These are phyloP conservation scores for Keqinozyma sinolaborantium DNA, from an alignment of 1,139 yeast species.

Conservation along the genomic window DNA sequence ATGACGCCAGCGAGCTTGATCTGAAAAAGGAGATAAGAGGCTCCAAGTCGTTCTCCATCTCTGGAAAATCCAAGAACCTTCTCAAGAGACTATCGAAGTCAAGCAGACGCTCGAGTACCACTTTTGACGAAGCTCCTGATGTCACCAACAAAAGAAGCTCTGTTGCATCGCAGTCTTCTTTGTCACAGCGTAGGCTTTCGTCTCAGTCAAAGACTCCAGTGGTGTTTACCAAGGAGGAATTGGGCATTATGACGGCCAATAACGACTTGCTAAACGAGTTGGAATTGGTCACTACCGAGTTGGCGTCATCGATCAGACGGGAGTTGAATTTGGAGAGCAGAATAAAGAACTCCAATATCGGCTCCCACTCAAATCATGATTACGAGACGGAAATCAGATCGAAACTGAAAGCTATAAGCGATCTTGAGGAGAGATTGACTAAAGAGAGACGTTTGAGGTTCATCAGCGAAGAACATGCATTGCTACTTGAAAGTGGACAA, in stretches of 20 bases:
- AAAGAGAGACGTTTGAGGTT: conserved; percentile 64
- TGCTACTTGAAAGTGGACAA: conserved; percentile 52
- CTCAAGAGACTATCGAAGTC: conserved; percentile 34
- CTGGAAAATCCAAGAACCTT: conserved; percentile 26
- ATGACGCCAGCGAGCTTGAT: conserved; percentile 6
- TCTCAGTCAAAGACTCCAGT: conserved; percentile 9
- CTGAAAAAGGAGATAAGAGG: conserved; percentile 12
- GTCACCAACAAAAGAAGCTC: conserved; percentile 13
- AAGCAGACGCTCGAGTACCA: conserved; percentile 13
- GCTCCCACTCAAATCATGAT: conserved; percentile 14
- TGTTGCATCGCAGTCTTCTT: conserved; percentile 6
- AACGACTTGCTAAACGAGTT: conserved; percentile 58
- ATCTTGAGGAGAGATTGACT: conserved; percentile 54
- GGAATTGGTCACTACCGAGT: conserved; percentile 64
- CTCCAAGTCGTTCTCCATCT: conserved; percentile 22
- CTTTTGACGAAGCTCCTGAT: conserved; percentile 13
- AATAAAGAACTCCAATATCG: conserved; percentile 17
- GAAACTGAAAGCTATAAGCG: conserved; percentile 46
- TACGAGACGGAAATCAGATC: conserved; percentile 28
- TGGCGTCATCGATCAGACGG: conserved; percentile 67
- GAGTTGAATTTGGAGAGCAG: conserved; percentile 57
- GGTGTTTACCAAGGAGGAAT: conserved; percentile 53
- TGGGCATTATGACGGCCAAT: conserved; percentile 60
- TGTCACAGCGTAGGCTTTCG: conserved; percentile 4
- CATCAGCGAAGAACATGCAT: conserved; percentile 67